Conservation (phyloP, 2,329 filamentous ascomycete genomes). For the Exserohilum rostratum region DNA sequence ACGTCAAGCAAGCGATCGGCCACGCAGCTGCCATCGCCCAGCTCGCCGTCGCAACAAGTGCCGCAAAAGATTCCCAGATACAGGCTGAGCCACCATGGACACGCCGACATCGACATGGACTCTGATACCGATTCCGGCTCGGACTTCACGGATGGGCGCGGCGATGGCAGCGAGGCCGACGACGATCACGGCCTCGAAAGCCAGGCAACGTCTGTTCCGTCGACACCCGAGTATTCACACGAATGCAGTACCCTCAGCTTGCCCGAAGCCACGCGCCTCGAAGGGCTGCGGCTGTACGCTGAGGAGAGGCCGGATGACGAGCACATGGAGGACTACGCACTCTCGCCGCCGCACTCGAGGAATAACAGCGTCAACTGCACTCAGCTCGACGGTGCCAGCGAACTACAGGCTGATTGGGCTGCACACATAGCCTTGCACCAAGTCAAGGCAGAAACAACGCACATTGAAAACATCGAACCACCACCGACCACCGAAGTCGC, state of each 20-base stretch:
- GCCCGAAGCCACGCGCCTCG: slow-evolving; percentile 28
- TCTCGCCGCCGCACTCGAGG: slow-evolving; percentile 31
- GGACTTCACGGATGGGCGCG: slow-evolving; percentile 25
- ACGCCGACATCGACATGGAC: slow-evolving; percentile 22
- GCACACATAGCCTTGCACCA: slow-evolving; percentile 19
- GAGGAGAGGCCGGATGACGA: slow-evolving; percentile 27
- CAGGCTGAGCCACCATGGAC: slow-evolving; percentile 26
- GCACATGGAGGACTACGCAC: slow-evolving; percentile 37
- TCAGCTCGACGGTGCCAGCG: slow-evolving; percentile 17
- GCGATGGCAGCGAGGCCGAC: slow-evolving; percentile 21
- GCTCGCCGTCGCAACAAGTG: slow-evolving; percentile 40
- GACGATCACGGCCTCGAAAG: slow-evolving; percentile 28
- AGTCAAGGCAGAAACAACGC: slow-evolving; percentile 17
- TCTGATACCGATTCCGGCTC: slow-evolving; percentile 32
- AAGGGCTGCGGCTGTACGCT: slow-evolving; percentile 26
- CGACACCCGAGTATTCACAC: slow-evolving; percentile 28
- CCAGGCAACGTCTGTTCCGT: slow-evolving; percentile 28
- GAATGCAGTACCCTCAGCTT: slow-evolving; percentile 22
- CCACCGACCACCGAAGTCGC: background rate
- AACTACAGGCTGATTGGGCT: slow-evolving; percentile 30
- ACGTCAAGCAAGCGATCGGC: slow-evolving; percentile 47
- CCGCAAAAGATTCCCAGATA: slow-evolving; percentile 45
- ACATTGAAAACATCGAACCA: slow-evolving; percentile 11
- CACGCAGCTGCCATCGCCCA: slow-evolving; percentile 46
- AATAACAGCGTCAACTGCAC: slow-evolving; percentile 30